These are phyloP conservation scores for Spatholobus suberectus DNA, from an alignment of 306 rosid genomes.

Conservation along the genomic window DNA sequence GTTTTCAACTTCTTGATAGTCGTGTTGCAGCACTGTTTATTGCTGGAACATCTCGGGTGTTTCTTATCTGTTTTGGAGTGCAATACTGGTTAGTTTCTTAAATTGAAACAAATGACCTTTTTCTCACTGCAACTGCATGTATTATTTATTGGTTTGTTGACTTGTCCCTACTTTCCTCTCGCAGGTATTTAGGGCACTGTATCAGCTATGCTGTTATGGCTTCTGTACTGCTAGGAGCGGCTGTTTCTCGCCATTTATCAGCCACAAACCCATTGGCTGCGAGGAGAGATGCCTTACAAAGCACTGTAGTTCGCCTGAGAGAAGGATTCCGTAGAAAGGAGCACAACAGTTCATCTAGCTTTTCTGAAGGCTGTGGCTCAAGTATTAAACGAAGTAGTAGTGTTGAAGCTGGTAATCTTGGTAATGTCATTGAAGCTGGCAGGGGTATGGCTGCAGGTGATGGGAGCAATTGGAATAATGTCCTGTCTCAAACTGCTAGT, in stretches of 20 bases:
- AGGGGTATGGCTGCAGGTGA: slow-evolving; percentile 70
- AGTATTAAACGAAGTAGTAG: slow-evolving; percentile 99
- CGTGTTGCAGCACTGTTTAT: slow-evolving; percentile 89
- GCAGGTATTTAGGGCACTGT: slow-evolving; percentile 98
- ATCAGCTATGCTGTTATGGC: slow-evolving; percentile 98
- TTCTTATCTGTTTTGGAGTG: slow-evolving; percentile 98
- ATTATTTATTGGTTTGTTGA: slow-evolving; percentile 39
- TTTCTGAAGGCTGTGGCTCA: slow-evolving; percentile 98
- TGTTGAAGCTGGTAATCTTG: slow-evolving; percentile 86
- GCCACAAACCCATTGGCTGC: slow-evolving; percentile 91
- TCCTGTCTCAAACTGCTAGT: slow-evolving; percentile 67
- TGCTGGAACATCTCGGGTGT: slow-evolving; percentile 95
- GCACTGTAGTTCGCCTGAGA: slow-evolving; percentile 96
- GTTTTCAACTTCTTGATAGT: slow-evolving; percentile 89
- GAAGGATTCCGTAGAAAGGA: slow-evolving; percentile 97
- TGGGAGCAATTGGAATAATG: slow-evolving; percentile 80
- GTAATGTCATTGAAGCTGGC: slow-evolving; percentile 74
- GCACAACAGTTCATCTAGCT: slow-evolving; percentile 95
- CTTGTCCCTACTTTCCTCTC: slow-evolving; percentile 28
- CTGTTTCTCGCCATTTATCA: slow-evolving; percentile 95
- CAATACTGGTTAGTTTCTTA: slow-evolving; percentile 84
- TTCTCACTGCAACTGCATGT: slow-evolving; percentile 12
- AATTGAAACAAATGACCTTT: slow-evolving; percentile 1
- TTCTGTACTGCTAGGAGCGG: slow-evolving; percentile 89
- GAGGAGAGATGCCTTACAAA: slow-evolving; percentile 97